phyloP scores from a whole-genome alignment of 805 yeast species.

The Monosporozyma aquatica region DNA sequence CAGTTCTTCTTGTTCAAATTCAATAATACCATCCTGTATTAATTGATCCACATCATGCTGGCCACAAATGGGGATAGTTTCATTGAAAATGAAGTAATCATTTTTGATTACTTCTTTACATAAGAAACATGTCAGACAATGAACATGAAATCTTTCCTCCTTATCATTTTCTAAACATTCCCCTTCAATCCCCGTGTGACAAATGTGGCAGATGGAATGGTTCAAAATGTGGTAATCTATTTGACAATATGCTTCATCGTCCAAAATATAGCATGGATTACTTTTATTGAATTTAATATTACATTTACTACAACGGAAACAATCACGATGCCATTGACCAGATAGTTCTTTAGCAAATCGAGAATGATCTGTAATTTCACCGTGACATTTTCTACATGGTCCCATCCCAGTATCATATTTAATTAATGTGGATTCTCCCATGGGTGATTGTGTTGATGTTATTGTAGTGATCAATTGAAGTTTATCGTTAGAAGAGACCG shows the following conservation, averaged over 20 bases:
- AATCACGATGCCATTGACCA: conserved; percentile 90
- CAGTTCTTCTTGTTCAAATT: background rate
- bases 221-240: conserved; percentile 66
- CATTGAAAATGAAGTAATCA: conserved; percentile 40
- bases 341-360: conserved; percentile 39
- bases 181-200: conserved; percentile 79
- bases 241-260: conserved; percentile 77
- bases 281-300: conserved; percentile 45
- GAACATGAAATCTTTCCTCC: conserved; percentile 61
- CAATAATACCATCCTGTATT: conserved; percentile 3
- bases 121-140: conserved; percentile 59
- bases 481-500: no score
- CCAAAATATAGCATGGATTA: conserved; percentile 62
- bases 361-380: conserved; percentile 31
- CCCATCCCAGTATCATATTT: conserved; percentile 55
- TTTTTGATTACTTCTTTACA: conserved; percentile 44
- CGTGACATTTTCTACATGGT: conserved; percentile 69
- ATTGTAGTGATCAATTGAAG: no score
- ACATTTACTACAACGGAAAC: conserved; percentile 73
- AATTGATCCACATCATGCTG: conserved; percentile 20
- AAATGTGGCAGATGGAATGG: conserved; percentile 61
- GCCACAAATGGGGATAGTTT: conserved; percentile 21
- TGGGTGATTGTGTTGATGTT: no score
- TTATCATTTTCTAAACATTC: conserved; percentile 74
- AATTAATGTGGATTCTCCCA: no score